These are phyloP conservation scores for Thyridium curvatum DNA, from an alignment of 2,329 filamentous ascomycete genomes.

Conservation along the genomic window DNA sequence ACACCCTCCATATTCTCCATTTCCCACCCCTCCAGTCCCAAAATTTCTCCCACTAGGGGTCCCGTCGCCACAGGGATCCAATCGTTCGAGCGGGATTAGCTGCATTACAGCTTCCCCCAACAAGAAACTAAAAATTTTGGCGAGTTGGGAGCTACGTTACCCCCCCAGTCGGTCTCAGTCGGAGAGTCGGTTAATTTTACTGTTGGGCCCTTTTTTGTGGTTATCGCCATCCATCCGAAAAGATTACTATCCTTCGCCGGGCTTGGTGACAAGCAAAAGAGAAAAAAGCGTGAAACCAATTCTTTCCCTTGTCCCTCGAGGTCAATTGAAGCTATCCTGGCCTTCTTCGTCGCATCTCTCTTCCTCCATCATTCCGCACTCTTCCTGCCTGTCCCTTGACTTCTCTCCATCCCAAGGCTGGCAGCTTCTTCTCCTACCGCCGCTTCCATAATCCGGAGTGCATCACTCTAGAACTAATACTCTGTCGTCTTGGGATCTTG, in stretches of 20 bases:
- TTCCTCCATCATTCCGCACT: too few species aligned
- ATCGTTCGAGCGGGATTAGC: conserved; percentile 4
- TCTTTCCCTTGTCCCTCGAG: conserved; percentile 8
- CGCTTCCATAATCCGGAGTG: too few species aligned
- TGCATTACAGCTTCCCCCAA: conserved; percentile 18
- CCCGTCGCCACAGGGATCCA: conserved; percentile 6
- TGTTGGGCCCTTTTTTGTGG: conserved; percentile 11
- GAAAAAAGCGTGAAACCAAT: conserved; percentile 1
- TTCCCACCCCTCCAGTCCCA: too few species aligned
- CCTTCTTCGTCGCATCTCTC: too few species aligned
- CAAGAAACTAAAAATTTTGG: conserved; percentile 23
- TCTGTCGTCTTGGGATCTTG: not conserved
- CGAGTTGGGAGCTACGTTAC: conserved; percentile 11
- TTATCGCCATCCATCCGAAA: conserved; percentile 7
- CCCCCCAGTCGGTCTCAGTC: not conserved
- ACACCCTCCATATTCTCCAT: too few species aligned
- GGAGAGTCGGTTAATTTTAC: conserved; percentile 2
- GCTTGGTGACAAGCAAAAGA: conserved; percentile 1
- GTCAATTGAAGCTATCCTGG: not conserved
- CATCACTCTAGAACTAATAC: not conserved
- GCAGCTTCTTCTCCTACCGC: too few species aligned
- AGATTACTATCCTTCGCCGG: not conserved
- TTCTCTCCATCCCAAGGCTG: too few species aligned
- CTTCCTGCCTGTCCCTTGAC: too few species aligned
- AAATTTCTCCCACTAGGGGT: too few species aligned